Conservation (phyloP, 805 yeast species). For the Ogataea haglerorum region DNA sequence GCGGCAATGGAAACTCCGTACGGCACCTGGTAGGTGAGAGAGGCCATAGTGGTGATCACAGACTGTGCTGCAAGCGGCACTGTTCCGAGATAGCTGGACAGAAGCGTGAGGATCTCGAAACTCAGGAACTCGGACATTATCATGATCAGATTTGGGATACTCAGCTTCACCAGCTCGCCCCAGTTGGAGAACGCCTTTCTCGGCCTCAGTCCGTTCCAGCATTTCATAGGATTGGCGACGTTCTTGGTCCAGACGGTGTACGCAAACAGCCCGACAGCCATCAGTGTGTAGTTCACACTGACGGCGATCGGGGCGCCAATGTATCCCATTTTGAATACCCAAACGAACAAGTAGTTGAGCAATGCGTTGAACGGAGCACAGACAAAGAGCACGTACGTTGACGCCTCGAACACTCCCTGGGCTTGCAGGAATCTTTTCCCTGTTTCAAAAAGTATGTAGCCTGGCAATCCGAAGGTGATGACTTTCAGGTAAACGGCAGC, state of each 20-base stretch:
- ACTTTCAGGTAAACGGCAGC: slow-evolving; percentile 59
- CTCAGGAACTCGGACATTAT: slow-evolving; percentile 78
- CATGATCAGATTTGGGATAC: slow-evolving; percentile 74
- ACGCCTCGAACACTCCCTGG: slow-evolving; percentile 77
- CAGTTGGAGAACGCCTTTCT: slow-evolving; percentile 50
- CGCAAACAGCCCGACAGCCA: slow-evolving; percentile 54
- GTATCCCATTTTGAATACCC: slow-evolving; percentile 65
- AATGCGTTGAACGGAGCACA: slow-evolving; percentile 75
- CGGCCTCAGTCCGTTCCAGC: slow-evolving; percentile 35
- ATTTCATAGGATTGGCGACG: slow-evolving; percentile 33
- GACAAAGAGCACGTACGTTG: slow-evolving; percentile 63
- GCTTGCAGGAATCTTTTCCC: slow-evolving; percentile 72
- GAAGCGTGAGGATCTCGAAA: slow-evolving; percentile 68
- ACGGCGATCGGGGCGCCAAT: slow-evolving; percentile 77
- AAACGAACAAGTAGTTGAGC: slow-evolving; percentile 65
- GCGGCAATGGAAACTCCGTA: slow-evolving; percentile 74
- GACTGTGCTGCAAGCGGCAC: slow-evolving; percentile 70
- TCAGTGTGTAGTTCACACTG: slow-evolving; percentile 64
- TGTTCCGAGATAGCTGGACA: slow-evolving; percentile 63
- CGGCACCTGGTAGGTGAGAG: slow-evolving; percentile 68
- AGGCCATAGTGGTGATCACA: slow-evolving; percentile 64
- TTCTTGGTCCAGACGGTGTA: slow-evolving; percentile 47
- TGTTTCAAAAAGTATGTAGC: slow-evolving; percentile 61
- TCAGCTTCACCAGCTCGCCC: slow-evolving; percentile 58
- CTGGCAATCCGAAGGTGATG: slow-evolving; percentile 66